Evolutionary conservation across 2,329 filamentous ascomycete species (phyloP).

Genomic region (Fusarium coicis): DNA sequence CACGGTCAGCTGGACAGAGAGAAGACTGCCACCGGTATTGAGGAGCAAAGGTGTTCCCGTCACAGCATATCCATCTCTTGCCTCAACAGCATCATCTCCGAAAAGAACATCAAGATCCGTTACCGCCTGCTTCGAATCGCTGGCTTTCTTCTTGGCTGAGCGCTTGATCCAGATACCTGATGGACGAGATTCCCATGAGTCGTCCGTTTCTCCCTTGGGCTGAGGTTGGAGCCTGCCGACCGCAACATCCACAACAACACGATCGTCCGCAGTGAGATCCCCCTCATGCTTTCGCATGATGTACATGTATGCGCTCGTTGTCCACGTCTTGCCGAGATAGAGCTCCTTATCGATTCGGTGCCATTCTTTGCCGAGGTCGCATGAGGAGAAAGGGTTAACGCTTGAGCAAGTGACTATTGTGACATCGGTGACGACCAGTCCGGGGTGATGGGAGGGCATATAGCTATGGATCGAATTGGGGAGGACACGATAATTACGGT

Average conservation of each 20-base stretch:
- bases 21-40: slow-evolving; percentile 68
- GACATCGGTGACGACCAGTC: slow-evolving; percentile 86
- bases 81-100: slow-evolving; percentile 90
- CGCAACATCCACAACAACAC: slow-evolving; percentile 81
- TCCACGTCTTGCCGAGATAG: slow-evolving; percentile 79
- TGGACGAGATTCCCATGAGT: slow-evolving; percentile 81
- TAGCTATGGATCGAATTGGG: slow-evolving; percentile 87
- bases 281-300: slow-evolving; percentile 87
- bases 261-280: slow-evolving; percentile 78
- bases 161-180: slow-evolving; percentile 86
- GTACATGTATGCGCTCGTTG: slow-evolving; percentile 82
- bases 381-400: slow-evolving; percentile 79
- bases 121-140: slow-evolving; percentile 78
- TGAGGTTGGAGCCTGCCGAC: slow-evolving; percentile 79
- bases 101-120: slow-evolving; percentile 89
- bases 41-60: slow-evolving; percentile 79
- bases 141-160: slow-evolving; percentile 75
- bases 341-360: slow-evolving; percentile 90
- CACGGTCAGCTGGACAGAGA: slow-evolving; percentile 80
- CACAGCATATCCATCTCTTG: slow-evolving; percentile 85
- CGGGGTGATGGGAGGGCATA: slow-evolving; percentile 85
- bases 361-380: slow-evolving; percentile 80
- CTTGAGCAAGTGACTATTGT: slow-evolving; percentile 80
- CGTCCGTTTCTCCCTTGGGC: slow-evolving; percentile 57
- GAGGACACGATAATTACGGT: slow-evolving; percentile 88